phyloP scores from a whole-genome alignment of 176 grass and related monocot species.

The Triticum timopheevii region DNA sequence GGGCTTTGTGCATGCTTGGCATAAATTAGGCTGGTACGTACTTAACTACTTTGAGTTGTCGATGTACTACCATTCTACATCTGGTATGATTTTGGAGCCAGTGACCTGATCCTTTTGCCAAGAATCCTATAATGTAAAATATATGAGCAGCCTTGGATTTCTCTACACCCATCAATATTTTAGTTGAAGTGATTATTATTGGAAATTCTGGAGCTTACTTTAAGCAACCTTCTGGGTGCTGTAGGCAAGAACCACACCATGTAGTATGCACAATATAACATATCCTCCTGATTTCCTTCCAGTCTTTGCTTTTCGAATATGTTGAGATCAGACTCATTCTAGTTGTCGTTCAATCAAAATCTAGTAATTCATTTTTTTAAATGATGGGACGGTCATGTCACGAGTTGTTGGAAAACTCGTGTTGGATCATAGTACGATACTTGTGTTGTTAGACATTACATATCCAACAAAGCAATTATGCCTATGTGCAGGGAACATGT shows the following conservation, averaged over 20 bases:
- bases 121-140: background rate
- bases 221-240: background rate
- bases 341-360: background rate
- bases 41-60: conserved; percentile 3
- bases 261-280: background rate
- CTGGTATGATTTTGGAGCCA: background rate
- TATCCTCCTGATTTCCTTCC: background rate
- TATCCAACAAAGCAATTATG: background rate
- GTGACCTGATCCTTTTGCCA: background rate
- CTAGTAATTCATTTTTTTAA: background rate
- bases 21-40: background rate
- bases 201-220: background rate
- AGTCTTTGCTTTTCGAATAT: background rate
- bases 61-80: background rate
- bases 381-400: background rate
- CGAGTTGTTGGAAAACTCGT: background rate
- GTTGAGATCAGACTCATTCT: background rate
- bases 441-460: background rate
- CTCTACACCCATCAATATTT: background rate
- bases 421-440: background rate
- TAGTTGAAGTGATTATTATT: background rate
- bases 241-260: background rate
- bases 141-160: background rate
- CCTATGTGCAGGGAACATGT: background rate
- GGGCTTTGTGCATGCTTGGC: conserved; percentile 7